Evolutionary conservation across 257 asterid genomes (phyloP).

Genomic region (Salvia miltiorrhiza): DNA sequence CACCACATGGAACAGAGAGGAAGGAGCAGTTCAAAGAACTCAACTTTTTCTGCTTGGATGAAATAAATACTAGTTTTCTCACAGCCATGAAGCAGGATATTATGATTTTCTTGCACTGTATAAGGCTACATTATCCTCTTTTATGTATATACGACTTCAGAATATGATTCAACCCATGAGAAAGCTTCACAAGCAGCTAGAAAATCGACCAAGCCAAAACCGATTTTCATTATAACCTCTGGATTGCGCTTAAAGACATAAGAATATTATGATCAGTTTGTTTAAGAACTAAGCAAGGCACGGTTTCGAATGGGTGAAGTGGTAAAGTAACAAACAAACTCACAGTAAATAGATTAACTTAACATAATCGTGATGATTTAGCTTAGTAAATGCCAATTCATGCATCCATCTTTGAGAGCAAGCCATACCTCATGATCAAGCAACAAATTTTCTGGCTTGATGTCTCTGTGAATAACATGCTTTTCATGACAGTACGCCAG

Average conservation of each 20-base stretch:
- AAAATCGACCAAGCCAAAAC: neutral
- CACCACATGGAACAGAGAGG: neutral
- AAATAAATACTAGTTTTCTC: neutral
- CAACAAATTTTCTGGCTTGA: conserved; percentile 93
- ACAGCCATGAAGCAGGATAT: neutral
- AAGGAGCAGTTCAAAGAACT: neutral
- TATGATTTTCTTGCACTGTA: neutral
- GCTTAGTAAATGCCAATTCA: neutral
- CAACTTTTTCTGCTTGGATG: neutral
- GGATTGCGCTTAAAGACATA: neutral
- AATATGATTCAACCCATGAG: neutral
- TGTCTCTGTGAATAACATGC: conserved; percentile 96
- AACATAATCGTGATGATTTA: neutral
- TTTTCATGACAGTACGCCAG: conserved; percentile 88
- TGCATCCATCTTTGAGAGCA: neutral
- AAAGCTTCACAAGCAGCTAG: neutral
- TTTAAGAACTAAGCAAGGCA: neutral
- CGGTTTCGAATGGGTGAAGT: neutral
- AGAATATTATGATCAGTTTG: neutral
- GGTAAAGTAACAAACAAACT: neutral
- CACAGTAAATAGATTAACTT: neutral
- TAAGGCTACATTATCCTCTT: neutral
- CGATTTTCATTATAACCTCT: neutral
- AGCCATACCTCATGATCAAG: conserved; percentile 89
- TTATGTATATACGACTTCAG: neutral